A percentile compares a stretch with the other conserved stretches of the same genome.
These are phyloP conservation scores for Entrophospora sp. DNA, from an alignment of 192 early-diverging fungal genomes.

Conservation along the genomic window DNA sequence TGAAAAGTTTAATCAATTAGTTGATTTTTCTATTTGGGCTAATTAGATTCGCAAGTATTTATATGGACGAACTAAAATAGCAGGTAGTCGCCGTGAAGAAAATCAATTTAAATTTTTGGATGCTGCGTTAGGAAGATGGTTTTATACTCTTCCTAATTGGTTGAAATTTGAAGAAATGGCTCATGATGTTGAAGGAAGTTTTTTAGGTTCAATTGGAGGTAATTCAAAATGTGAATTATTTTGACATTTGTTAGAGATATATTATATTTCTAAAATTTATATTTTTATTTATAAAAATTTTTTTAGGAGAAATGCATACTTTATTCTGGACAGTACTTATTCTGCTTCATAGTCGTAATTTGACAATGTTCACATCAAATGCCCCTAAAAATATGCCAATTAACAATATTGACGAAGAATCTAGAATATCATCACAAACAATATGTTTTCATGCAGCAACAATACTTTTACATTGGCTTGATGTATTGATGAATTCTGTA, in stretches of 20 bases:
- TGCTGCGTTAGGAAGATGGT: slow-evolving; percentile 14
- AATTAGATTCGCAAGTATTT: slow-evolving; percentile 18
- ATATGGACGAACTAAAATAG: slow-evolving; percentile 18
- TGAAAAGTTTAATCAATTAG: too few species aligned
- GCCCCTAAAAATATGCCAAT: neutral
- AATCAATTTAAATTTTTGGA: slow-evolving; percentile 20
- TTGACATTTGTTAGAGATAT: too few species aligned
- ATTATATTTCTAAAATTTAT: neutral
- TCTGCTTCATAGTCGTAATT: slow-evolving; percentile 19
- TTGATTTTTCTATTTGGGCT: too few species aligned
- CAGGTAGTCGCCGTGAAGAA: slow-evolving; percentile 7
- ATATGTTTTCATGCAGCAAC: slow-evolving; percentile 20
- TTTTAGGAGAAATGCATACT: slow-evolving; percentile 17
- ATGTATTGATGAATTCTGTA: slow-evolving; percentile 14
- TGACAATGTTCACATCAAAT: slow-evolving; percentile 15
- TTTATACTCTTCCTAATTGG: slow-evolving; percentile 18
- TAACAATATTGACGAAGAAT: neutral
- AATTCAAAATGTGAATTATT: neutral
- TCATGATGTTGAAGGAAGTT: slow-evolving; percentile 2
- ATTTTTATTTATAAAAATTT: neutral
- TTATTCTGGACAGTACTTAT: slow-evolving; percentile 20
- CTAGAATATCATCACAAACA: slow-evolving; percentile 13
- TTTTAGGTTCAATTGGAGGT: slow-evolving; percentile 19
- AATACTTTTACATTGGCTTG: slow-evolving; percentile 20
- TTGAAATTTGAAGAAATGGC: slow-evolving; percentile 21